These are phyloP conservation scores for Trichoderma arundinaceum DNA, from an alignment of 2,329 filamentous ascomycete genomes.

Conservation along the genomic window DNA sequence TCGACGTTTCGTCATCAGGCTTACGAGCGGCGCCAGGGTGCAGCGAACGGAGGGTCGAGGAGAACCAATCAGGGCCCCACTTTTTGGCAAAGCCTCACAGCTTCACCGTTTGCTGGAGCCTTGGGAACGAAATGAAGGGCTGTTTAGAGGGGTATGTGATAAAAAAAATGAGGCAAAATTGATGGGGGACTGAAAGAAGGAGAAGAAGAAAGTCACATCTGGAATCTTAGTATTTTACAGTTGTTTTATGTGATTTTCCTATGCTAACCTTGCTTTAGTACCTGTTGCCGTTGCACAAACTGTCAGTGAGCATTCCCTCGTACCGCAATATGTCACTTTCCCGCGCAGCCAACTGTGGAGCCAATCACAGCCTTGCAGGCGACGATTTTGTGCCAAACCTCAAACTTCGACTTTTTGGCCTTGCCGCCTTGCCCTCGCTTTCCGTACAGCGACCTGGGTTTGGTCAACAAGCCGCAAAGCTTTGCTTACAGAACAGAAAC, in stretches of 20 bases:
- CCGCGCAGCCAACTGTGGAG: slow-evolving; percentile 13
- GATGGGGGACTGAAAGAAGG: too few species aligned
- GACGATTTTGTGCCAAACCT: slow-evolving; percentile 32
- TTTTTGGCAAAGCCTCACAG: slow-evolving; percentile 25
- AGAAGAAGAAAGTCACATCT: too few species aligned
- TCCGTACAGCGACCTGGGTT: background rate
- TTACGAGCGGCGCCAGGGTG: slow-evolving; percentile 29
- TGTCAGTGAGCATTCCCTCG: too few species aligned
- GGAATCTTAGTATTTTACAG: too few species aligned
- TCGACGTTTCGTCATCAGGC: slow-evolving; percentile 32
- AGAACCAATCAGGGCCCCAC: slow-evolving; percentile 21
- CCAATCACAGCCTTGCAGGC: slow-evolving; percentile 33
- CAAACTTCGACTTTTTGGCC: background rate
- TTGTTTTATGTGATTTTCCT: too few species aligned
- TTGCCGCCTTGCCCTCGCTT: slow-evolving; percentile 2
- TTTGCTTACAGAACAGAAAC: background rate
- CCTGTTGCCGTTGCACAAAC: too few species aligned
- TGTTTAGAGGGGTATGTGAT: too few species aligned
- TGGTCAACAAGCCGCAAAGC: background rate
- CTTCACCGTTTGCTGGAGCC: too few species aligned
- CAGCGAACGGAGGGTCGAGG: slow-evolving; percentile 20
- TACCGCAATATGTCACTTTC: slow-evolving; percentile 9
- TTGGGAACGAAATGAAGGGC: too few species aligned
- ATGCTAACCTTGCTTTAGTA: too few species aligned
- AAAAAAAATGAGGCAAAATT: too few species aligned